Evolutionary conservation across 257 asterid species (phyloP), one percentile per base, ranked within the genome.

Genomic region (Datura wrightii): DNA sequence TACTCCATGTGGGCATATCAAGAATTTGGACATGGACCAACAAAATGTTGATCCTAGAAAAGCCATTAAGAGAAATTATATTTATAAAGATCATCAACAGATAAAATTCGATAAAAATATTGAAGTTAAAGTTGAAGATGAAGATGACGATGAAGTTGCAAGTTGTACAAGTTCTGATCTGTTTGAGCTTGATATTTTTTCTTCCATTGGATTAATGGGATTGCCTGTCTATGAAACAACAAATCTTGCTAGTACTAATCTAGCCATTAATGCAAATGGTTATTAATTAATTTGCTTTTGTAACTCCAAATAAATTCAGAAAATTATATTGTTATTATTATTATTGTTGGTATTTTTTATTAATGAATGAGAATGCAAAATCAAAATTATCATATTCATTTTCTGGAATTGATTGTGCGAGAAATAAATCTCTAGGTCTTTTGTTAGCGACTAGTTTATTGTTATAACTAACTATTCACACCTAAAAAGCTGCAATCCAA

Each of bases 81-180:
- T 36, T 36, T 11, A 66, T 67, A 50, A 67, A 15, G 70, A 24
- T 62, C 70, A 63, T 66, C 8, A 36, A 3, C 74, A 24, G 1
- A 24, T 66, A 66, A 66, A 66, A 36, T 13, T 66, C 48, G 11
- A 14, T 19, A 66, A 66, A 10, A 66, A 36, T 36, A 36, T 63
- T 34, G 42, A 63, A 34, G 13, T 63, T 16, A 1, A 24, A 24
- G 31, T 24, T 24, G 31, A 24, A 24, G 95, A 69, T 1, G 59
- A 90, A n/a, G n/a, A 92, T 0, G 93, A 88, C 0, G 97, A 93
- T 48, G 94, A 89, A 18, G 92, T 88, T 2, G 95, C 90, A 13
- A 95, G 98, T 42, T 93, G 81, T 39, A 93, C 97, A 5, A 94
- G 97, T 72, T 94, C 98, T 6, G 97, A 93, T 87, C 89, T 95